Conservation (phyloP, 2,329 filamentous ascomycete species). For the Verticillium nubilum region DNA sequence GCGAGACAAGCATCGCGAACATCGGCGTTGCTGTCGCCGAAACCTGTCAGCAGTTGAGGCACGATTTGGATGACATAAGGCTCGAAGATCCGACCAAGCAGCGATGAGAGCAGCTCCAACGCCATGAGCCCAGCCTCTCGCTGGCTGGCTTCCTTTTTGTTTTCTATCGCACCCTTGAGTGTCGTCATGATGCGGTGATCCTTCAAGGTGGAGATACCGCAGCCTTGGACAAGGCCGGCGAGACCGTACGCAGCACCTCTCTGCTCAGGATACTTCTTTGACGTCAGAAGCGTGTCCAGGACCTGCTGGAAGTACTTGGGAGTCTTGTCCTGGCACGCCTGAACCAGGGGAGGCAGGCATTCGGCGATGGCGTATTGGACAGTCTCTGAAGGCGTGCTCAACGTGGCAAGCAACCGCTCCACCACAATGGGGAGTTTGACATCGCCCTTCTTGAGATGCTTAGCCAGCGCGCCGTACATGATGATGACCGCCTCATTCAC, state of each 20-base stretch:
- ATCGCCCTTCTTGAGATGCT: slow-evolving; percentile 82
- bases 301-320: slow-evolving; percentile 76
- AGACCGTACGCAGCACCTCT: slow-evolving; percentile 93
- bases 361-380: slow-evolving; percentile 96
- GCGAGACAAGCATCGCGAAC: slow-evolving; percentile 91
- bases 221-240: slow-evolving; percentile 83
- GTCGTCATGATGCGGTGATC: slow-evolving; percentile 83
- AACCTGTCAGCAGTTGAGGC: slow-evolving; percentile 80
- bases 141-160: slow-evolving; percentile 88
- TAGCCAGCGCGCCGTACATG: slow-evolving; percentile 88
- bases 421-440: slow-evolving; percentile 83
- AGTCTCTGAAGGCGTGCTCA: slow-evolving; percentile 92
- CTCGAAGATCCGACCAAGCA: slow-evolving; percentile 86
- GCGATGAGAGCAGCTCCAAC: slow-evolving; percentile 81
- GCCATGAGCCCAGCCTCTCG: slow-evolving; percentile 84
- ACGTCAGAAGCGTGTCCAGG: slow-evolving; percentile 74
- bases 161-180: slow-evolving; percentile 78
- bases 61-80: slow-evolving; percentile 96
- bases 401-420: slow-evolving; percentile 74
- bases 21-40: slow-evolving; percentile 82
- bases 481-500: slow-evolving; percentile 98
- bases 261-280: slow-evolving; percentile 88
- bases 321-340: slow-evolving; percentile 71
- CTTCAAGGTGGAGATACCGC: slow-evolving; percentile 73
- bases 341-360: slow-evolving; percentile 86